phyloP scores from a whole-genome alignment of 805 yeast species.

The Candida gorgasii region DNA sequence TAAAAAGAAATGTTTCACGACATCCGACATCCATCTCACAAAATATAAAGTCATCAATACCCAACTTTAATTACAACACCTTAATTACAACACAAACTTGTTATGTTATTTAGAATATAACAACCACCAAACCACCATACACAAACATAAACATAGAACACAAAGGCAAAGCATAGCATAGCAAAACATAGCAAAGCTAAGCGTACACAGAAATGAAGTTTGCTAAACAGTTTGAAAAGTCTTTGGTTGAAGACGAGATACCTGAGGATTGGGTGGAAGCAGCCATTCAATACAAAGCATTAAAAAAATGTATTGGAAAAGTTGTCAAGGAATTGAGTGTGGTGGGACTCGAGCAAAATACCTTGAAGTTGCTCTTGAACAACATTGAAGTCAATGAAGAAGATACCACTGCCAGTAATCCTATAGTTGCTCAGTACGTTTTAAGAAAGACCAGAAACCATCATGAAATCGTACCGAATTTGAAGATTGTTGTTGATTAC shows the following conservation, averaged over 20 bases:
- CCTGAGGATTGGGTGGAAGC: constrained; percentile 69
- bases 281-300: constrained; percentile 70
- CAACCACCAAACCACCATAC: no score
- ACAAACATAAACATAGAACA: neutral
- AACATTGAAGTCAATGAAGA: constrained; percentile 31
- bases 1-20: constrained; percentile 3
- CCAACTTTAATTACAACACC: neutral
- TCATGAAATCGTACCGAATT: constrained; percentile 35
- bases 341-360: constrained; percentile 57
- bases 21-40: constrained; percentile 5
- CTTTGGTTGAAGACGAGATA: constrained; percentile 56
- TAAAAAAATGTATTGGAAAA: constrained; percentile 64
- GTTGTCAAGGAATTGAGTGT: constrained; percentile 63
- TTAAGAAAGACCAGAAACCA: constrained; percentile 28
- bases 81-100: neutral
- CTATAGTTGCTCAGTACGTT: constrained; percentile 44
- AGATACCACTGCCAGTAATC: constrained; percentile 37
- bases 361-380: constrained; percentile 36
- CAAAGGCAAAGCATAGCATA: neutral
- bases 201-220: constrained; percentile 83
- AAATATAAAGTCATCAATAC: constrained; percentile 1
- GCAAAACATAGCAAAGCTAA: no score
- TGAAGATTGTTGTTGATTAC: constrained; percentile 39
- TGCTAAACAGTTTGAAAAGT: constrained; percentile 68
- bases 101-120: neutral